Evolutionary conservation across 225 moss, liverwort and hornwort species (phyloP).

Genomic region (Thuidium tamariscinum): DNA sequence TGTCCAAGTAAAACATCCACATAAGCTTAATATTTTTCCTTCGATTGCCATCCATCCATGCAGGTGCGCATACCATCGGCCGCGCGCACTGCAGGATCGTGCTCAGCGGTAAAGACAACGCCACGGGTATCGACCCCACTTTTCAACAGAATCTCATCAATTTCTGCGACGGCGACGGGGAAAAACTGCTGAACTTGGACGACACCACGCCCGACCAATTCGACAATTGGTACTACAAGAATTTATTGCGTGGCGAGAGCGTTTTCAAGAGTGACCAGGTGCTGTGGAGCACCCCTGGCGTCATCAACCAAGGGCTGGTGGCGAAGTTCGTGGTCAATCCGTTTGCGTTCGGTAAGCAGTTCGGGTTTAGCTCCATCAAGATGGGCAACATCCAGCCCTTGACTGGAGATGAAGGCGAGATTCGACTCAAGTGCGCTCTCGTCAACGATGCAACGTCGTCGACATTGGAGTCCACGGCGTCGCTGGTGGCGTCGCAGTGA

Average conservation of each 20-base stretch:
- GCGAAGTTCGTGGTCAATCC: neutral
- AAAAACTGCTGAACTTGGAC: neutral
- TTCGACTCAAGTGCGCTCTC: slow-evolving; percentile 11
- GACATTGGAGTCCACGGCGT: neutral
- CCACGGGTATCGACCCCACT: neutral
- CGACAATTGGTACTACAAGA: slow-evolving; percentile 50
- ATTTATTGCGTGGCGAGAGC: slow-evolving; percentile 13
- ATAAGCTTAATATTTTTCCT: neutral
- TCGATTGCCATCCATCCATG: neutral
- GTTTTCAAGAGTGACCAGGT: slow-evolving; percentile 30
- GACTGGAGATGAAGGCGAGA: slow-evolving; percentile 7
- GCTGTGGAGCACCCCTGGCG: neutral
- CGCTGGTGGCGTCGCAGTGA: neutral
- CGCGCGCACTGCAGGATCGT: slow-evolving; percentile 19
- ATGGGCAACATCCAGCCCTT: slow-evolving; percentile 31
- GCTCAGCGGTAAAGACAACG: neutral
- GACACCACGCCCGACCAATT: neutral
- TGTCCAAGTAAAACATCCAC: neutral
- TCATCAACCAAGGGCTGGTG: neutral
- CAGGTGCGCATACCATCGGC: slow-evolving; percentile 67
- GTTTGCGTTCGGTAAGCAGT: slow-evolving; percentile 1
- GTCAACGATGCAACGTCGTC: neutral
- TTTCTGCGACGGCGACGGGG: neutral
- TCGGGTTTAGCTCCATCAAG: slow-evolving; percentile 9
- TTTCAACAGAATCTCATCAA: neutral